A percentile compares a stretch with the other conserved stretches of the same genome.
These are phyloP conservation scores for Trametes polyzona DNA, from an alignment of 1,284 basidiomycete species.

Conservation along the genomic window DNA sequence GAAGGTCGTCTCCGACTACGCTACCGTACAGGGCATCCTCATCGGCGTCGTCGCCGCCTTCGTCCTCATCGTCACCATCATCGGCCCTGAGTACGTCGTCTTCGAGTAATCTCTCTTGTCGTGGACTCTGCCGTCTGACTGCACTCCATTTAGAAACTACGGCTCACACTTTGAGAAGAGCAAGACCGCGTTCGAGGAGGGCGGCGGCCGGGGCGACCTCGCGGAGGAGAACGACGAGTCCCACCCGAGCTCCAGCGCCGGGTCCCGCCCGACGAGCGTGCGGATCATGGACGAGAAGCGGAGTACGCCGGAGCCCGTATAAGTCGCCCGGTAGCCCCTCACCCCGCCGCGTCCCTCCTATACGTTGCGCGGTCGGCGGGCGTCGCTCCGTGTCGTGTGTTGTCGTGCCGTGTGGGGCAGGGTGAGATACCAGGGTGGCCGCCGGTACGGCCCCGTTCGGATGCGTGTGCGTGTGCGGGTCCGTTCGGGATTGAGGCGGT, in stretches of 20 bases:
- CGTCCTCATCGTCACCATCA: constrained; percentile 65
- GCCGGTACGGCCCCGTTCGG: background rate
- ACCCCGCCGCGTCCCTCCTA: no score
- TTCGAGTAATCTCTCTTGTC: background rate
- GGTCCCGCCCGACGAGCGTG: constrained; percentile 24
- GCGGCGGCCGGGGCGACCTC: constrained; percentile 43
- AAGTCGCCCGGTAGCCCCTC: background rate
- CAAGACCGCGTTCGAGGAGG: constrained; percentile 80
- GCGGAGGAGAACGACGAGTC: constrained; percentile 19
- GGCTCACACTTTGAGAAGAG: constrained; percentile 84
- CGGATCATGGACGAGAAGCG: constrained; percentile 26
- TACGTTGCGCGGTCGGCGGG: no score
- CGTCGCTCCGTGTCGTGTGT: background rate
- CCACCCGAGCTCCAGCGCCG: constrained; percentile 1
- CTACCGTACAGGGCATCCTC: constrained; percentile 85
- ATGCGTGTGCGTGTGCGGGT: background rate
- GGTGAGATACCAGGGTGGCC: background rate
- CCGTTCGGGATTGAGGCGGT: background rate
- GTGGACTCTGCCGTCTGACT: background rate
- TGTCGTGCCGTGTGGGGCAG: background rate
- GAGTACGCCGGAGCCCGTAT: constrained; percentile 22
- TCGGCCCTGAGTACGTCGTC: constrained; percentile 71
- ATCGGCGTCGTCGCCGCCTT: constrained; percentile 78
- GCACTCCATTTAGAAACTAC: constrained; percentile 60
- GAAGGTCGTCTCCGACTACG: constrained; percentile 76